A percentile compares a stretch with the other conserved stretches of the same genome.
Evolutionary conservation across 257 asterid species (phyloP).

Genomic region (Orobanche coerulescens): DNA sequence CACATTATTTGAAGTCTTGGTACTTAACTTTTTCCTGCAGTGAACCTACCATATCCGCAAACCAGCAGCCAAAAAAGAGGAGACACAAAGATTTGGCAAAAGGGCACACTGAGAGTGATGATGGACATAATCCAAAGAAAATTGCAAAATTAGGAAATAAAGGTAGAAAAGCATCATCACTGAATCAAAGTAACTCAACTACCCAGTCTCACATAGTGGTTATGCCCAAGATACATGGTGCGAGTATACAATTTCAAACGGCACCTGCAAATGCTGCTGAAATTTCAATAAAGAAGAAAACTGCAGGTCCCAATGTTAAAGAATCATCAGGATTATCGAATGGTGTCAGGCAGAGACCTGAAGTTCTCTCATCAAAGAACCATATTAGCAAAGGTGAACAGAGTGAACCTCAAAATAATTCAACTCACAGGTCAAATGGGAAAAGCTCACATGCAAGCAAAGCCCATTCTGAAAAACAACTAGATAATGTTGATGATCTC

Average conservation of each 20-base stretch:
- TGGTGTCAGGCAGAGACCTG: slow-evolving; percentile 43
- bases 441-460: slow-evolving; percentile 36
- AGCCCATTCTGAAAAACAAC: slow-evolving; percentile 35
- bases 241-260: slow-evolving; percentile 29
- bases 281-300: slow-evolving; percentile 37
- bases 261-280: slow-evolving; percentile 39
- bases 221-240: slow-evolving; percentile 32
- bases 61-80: slow-evolving; percentile 77
- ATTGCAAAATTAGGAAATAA: slow-evolving; percentile 53
- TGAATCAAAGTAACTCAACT: slow-evolving; percentile 33
- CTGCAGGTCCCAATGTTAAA: slow-evolving; percentile 29
- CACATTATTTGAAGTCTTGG: background rate
- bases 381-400: slow-evolving; percentile 33
- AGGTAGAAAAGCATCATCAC: slow-evolving; percentile 49
- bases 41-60: slow-evolving; percentile 48
- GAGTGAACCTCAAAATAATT: slow-evolving; percentile 36
- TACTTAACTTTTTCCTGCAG: slow-evolving; percentile 31
- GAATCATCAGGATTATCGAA: slow-evolving; percentile 28
- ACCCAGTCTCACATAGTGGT: slow-evolving; percentile 31
- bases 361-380: slow-evolving; percentile 37
- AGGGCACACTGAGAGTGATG: slow-evolving; percentile 42
- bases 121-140: slow-evolving; percentile 43
- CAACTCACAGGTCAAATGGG: slow-evolving; percentile 37
- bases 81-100: slow-evolving; percentile 63
- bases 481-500: slow-evolving; percentile 25